A percentile compares a stretch with the other conserved stretches of the same genome.
These are phyloP conservation scores for Thielaviopsis populi DNA, from an alignment of 2,329 filamentous ascomycete species.

Conservation along the genomic window DNA sequence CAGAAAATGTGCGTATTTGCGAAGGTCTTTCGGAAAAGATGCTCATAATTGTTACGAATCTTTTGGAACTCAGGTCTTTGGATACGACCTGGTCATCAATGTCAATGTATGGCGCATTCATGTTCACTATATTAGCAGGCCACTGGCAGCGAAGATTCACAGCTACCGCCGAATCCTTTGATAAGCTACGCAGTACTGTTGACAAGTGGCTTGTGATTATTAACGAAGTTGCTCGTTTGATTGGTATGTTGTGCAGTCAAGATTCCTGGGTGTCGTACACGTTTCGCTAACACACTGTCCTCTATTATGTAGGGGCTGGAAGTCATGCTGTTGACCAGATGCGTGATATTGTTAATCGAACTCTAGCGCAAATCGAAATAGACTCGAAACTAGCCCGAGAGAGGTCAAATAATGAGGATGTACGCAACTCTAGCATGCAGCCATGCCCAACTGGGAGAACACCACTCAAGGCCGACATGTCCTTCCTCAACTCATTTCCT, in stretches of 20 bases:
- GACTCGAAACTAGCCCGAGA: background rate
- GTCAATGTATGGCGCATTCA: slow-evolving; percentile 55
- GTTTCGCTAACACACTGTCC: no score
- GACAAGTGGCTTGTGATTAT: slow-evolving; percentile 53
- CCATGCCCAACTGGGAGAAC: background rate
- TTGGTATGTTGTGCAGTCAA: slow-evolving; percentile 37
- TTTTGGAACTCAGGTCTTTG: slow-evolving; percentile 50
- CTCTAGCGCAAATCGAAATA: slow-evolving; percentile 35
- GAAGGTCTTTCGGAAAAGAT: slow-evolving; percentile 51
- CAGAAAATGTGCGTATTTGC: slow-evolving; percentile 50
- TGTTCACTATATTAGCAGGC: slow-evolving; percentile 57
- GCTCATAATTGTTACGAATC: slow-evolving; percentile 41
- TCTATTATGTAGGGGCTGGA: slow-evolving; percentile 28
- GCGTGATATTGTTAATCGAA: slow-evolving; percentile 34
- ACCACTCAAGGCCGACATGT: background rate
- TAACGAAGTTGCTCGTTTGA: slow-evolving; percentile 47
- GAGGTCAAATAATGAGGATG: background rate
- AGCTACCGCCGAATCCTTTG: slow-evolving; percentile 43
- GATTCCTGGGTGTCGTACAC: no score
- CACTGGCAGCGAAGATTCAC: slow-evolving; percentile 51
- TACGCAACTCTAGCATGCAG: background rate
- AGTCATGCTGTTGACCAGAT: slow-evolving; percentile 31
- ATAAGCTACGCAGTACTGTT: slow-evolving; percentile 51
- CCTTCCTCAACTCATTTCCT: slow-evolving; percentile 7
- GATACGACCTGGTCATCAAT: slow-evolving; percentile 68